phyloP scores from a whole-genome alignment of 768 basidiomycete genomes.

The Boletus pseudo-olivaceus region DNA sequence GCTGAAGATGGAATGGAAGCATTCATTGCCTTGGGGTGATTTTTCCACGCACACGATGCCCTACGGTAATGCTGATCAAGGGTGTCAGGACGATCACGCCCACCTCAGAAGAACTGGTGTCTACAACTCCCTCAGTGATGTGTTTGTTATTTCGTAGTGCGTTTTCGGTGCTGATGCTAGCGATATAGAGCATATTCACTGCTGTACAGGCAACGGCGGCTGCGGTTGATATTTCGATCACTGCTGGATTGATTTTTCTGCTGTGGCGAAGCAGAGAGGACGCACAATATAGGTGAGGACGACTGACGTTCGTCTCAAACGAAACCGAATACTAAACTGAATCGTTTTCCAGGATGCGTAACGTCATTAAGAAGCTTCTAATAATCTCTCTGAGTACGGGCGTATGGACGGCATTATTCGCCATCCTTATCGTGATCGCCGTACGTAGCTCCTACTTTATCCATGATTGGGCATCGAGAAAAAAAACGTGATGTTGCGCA shows the following conservation, averaged over 20 bases:
- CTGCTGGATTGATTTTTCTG: conserved; percentile 5
- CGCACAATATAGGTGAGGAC: conserved; percentile 10
- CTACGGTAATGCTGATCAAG: not conserved
- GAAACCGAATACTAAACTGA: not conserved
- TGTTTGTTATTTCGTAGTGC: not conserved
- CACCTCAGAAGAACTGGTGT: conserved; percentile 9
- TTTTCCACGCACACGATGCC: not conserved
- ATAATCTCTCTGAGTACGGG: conserved; percentile 15
- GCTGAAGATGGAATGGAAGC: conserved; percentile 8
- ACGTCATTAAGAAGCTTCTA: conserved; percentile 12
- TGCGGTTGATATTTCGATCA: conserved; percentile 16
- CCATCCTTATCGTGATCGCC: conserved; percentile 10
- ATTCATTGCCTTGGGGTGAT: conserved; percentile 13
- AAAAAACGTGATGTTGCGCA: not conserved
- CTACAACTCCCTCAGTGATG: conserved; percentile 7
- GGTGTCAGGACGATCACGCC: conserved; percentile 9
- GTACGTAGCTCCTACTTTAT: conserved; percentile 1
- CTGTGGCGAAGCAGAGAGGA: conserved; percentile 16
- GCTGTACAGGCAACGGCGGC: conserved; percentile 5
- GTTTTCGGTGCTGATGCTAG: not conserved
- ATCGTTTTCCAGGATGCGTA: conserved; percentile 12
- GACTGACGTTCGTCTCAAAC: not conserved
- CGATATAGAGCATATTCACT: conserved; percentile 7
- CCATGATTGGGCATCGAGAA: not conserved
- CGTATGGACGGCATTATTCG: conserved; percentile 15